These are phyloP conservation scores for Clonostachys rosea DNA, from an alignment of 2,329 filamentous ascomycete species.

Conservation along the genomic window DNA sequence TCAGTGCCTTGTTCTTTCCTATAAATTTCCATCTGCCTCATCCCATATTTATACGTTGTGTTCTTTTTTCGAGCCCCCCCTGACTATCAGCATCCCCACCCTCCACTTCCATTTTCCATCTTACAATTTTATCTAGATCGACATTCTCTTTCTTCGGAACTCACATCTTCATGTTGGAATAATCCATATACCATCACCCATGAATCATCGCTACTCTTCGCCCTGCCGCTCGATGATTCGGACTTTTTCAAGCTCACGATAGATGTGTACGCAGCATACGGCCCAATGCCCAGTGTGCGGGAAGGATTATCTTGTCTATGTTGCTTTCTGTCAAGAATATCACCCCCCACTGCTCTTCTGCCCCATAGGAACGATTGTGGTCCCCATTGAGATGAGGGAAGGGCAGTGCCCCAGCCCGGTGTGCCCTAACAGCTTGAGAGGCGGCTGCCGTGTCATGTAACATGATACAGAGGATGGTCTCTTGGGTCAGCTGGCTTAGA, in stretches of 20 bases:
- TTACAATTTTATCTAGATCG: too few species aligned
- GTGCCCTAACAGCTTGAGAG: conserved; percentile 53
- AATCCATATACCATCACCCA: not conserved
- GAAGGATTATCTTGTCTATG: conserved; percentile 54
- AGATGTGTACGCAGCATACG: conserved; percentile 57
- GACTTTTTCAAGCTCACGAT: conserved; percentile 21
- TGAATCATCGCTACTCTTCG: conserved; percentile 6
- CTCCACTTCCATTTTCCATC: too few species aligned
- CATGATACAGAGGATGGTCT: not conserved
- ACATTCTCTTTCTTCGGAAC: not conserved
- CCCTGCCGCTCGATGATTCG: conserved; percentile 7
- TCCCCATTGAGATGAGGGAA: conserved; percentile 41
- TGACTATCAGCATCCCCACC: not conserved
- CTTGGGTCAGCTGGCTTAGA: conserved; percentile 28
- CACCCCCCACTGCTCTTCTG: conserved; percentile 43
- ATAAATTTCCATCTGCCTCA: not conserved
- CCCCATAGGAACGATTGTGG: conserved; percentile 32
- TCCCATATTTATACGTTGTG: not conserved
- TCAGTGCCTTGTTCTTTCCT: not conserved
- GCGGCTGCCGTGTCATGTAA: conserved; percentile 52
- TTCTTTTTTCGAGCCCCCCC: not conserved
- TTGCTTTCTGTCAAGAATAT: conserved; percentile 49
- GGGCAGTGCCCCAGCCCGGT: conserved; percentile 54
- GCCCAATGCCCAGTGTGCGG: conserved; percentile 55
- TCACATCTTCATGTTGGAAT: not conserved